Base-by-base conservation (phyloP, 2,329 filamentous ascomycete species). In the Paecilomyces variotii region DNA sequence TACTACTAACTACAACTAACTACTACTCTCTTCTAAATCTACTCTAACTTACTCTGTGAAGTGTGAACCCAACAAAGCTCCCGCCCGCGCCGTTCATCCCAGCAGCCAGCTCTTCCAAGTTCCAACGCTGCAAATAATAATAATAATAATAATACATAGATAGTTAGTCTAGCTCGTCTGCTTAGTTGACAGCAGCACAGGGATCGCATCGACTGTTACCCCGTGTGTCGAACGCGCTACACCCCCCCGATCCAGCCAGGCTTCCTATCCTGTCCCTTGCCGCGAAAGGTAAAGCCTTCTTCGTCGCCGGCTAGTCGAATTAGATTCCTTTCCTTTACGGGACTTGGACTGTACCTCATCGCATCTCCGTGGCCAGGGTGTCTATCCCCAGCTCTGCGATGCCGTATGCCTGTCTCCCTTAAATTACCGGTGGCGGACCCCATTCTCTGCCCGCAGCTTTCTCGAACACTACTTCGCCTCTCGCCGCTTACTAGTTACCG, bases 401-500 rank as follows among this genome's bases (percentile, higher is more conserved):
- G 50, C 27, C 27, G 50, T 52, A 52, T 28, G 50, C 14, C 50
- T 52, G 39, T 14, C 14, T 52, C 25, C 14, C 50, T 52, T 52
- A 52, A 52, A 52, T 52, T 52, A 52, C 50, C n/a, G 27, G 50
- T 28, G 25, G 50, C 55, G 55, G 55, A 28, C 39, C 50, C 50
- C 50, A 50, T 30, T 56, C 55, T 49, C 55, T 51, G 30, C 35
- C 50, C 34, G 51, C 39, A n/a, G 45, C 55, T 45, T 51, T 51
- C 39, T 28, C 24, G 50, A 56, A 56, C 39, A 26, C 54, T 45
- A 26, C 54, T 45, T 50, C 39, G 49, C 55, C 55, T 25, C 39
- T n/a, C 25, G 27, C 55, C 39, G 50, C 50, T 52, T 52, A 52
- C 50, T 56, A 19, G 19, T 19, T 19, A n/a, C 26, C 14, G 19